phyloP scores from a whole-genome alignment of 139 green algal genomes.

The Chlorella sp. region DNA sequence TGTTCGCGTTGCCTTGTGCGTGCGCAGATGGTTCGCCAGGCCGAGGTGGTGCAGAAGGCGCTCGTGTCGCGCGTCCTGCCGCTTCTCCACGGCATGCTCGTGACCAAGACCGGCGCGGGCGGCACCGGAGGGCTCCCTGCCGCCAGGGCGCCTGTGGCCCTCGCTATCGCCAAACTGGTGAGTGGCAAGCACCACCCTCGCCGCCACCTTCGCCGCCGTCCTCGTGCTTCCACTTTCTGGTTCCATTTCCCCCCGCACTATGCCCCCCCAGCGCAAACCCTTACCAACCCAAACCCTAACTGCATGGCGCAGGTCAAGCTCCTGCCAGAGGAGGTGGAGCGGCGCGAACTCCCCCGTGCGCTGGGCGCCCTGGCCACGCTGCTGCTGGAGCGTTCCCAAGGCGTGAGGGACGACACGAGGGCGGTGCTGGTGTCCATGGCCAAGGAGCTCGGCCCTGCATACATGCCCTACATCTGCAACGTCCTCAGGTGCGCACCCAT shows the following conservation, averaged over 20 bases:
- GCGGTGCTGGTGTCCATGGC: constrained; percentile 64
- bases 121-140: constrained; percentile 12
- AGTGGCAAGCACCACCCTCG: too few relatives aligned
- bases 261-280: too few relatives aligned
- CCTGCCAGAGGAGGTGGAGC: constrained; percentile 58
- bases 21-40: not conserved
- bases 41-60: constrained; percentile 16
- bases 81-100: constrained; percentile 43
- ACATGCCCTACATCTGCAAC: constrained; percentile 53
- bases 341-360: constrained; percentile 52
- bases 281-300: too few relatives aligned
- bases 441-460: constrained; percentile 59
- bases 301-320: constrained; percentile 40
- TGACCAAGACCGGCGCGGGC: constrained; percentile 21
- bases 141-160: constrained; percentile 63
- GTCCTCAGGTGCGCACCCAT: constrained; percentile 15
- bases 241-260: too few relatives aligned
- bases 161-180: constrained; percentile 78
- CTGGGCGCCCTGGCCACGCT: constrained; percentile 51
- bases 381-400: constrained; percentile 56
- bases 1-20: too few relatives aligned
- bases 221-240: too few relatives aligned
- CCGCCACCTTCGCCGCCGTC: too few relatives aligned
- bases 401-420: constrained; percentile 70
- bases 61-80: constrained; percentile 55